Evolutionary conservation across 75 land plant genomes (phyloP).

Genomic region (Pinus taeda): DNA sequence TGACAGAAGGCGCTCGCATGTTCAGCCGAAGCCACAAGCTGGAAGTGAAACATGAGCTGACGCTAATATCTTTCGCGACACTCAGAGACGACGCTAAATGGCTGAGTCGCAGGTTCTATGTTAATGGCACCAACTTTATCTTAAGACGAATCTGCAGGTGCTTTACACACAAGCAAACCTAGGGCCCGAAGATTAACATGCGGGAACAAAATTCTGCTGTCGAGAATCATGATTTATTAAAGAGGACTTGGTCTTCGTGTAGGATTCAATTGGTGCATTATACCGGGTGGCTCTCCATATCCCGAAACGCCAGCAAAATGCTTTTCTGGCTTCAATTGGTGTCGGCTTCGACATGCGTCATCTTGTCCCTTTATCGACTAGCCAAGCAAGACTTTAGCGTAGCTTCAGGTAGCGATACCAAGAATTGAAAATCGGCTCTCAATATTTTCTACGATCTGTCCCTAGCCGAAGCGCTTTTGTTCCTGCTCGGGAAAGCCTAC

Average conservation of each 20-base stretch:
- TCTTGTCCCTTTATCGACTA: no score
- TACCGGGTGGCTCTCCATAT: slow-evolving; percentile 38
- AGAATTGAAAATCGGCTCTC: slow-evolving; percentile 46
- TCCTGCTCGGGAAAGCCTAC: slow-evolving; percentile 23
- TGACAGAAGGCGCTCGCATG: slow-evolving; percentile 20
- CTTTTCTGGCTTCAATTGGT: no score
- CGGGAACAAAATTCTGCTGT: no score
- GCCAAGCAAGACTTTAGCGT: no score
- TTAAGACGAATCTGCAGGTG: not conserved
- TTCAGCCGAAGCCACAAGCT: slow-evolving; percentile 13
- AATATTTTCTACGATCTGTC: slow-evolving; percentile 35
- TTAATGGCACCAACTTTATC: not conserved
- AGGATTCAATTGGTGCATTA: slow-evolving; percentile 74
- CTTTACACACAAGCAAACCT: not conserved
- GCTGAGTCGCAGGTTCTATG: not conserved
- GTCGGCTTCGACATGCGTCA: no score
- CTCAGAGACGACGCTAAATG: not conserved
- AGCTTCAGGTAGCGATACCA: slow-evolving; percentile 22
- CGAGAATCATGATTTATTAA: not conserved
- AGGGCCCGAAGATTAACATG: not conserved
- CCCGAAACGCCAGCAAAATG: slow-evolving; percentile 22
- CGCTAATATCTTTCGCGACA: slow-evolving; percentile 34
- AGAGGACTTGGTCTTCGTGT: slow-evolving; percentile 42
- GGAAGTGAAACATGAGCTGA: slow-evolving; percentile 81
- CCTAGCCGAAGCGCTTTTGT: slow-evolving; percentile 60